A percentile compares a stretch with the other conserved stretches of the same genome.
Conservation (phyloP, 1,139 yeast species). For the Candida smagusa region DNA sequence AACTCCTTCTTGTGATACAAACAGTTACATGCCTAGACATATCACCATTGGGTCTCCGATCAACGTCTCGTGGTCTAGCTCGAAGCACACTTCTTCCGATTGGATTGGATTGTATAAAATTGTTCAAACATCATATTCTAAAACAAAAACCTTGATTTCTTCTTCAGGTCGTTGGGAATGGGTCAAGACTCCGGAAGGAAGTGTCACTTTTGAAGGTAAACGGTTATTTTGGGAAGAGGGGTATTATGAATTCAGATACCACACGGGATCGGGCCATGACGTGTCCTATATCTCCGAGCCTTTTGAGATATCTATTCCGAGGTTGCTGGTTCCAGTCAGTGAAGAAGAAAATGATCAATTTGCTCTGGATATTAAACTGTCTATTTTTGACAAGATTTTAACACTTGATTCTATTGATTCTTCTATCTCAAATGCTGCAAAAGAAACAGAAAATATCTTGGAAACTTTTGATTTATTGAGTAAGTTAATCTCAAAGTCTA, state of each 20-base stretch:
- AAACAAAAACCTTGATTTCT: constrained; percentile 57
- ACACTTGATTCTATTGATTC: constrained; percentile 24
- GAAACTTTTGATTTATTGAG: constrained; percentile 33
- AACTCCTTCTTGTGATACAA: constrained; percentile 7
- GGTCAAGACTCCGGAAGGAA: constrained; percentile 43
- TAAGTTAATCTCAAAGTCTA: constrained; percentile 32
- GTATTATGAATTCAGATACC: constrained; percentile 73
- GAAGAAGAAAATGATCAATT: constrained; percentile 20
- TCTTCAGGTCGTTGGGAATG: constrained; percentile 74
- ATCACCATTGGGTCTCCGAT: constrained; percentile 52
- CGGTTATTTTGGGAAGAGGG: constrained; percentile 69
- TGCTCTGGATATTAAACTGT: constrained; percentile 28
- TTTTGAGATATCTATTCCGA: constrained; percentile 56
- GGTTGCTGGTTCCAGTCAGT: constrained; percentile 34
- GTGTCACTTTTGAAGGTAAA: constrained; percentile 48
- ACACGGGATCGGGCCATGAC: constrained; percentile 65
- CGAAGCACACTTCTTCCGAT: constrained; percentile 48
- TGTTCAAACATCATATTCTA: constrained; percentile 57
- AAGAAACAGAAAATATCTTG: constrained; percentile 27
- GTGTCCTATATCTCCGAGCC: constrained; percentile 68
- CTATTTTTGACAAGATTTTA: constrained; percentile 33
- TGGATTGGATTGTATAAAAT: constrained; percentile 81
- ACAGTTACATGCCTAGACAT: constrained; percentile 18
- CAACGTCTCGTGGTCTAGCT: constrained; percentile 55
- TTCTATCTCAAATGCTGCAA: constrained; percentile 26